These are phyloP conservation scores for Candida neerlandica DNA, from an alignment of 1,139 yeast genomes.

Conservation along the genomic window DNA sequence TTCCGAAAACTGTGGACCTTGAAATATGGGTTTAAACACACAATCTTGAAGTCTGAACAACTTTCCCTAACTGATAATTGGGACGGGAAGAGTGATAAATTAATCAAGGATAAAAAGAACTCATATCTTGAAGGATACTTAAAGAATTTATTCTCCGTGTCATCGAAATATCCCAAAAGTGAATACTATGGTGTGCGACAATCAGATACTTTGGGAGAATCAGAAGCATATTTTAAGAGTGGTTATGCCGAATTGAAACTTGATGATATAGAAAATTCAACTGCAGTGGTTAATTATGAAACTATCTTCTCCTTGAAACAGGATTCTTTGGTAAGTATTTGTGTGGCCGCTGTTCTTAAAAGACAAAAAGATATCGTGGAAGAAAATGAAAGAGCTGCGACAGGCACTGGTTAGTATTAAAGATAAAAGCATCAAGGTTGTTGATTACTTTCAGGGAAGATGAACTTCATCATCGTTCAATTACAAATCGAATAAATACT, in stretches of 20 bases:
- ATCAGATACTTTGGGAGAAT: slow-evolving; percentile 14
- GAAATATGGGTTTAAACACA: slow-evolving; percentile 16
- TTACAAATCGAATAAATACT: too few species aligned
- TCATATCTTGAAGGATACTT: slow-evolving; percentile 11
- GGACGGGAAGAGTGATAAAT: slow-evolving; percentile 16
- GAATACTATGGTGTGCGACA: slow-evolving; percentile 14
- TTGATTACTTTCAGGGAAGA: too few species aligned
- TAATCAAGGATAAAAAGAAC: slow-evolving; percentile 10
- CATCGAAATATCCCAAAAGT: slow-evolving; percentile 11
- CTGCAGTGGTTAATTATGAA: slow-evolving; percentile 13
- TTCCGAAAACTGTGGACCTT: slow-evolving; percentile 11
- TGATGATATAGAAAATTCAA: slow-evolving; percentile 10
- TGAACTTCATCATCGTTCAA: too few species aligned
- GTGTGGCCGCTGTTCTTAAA: slow-evolving; percentile 18
- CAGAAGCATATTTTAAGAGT: slow-evolving; percentile 10
- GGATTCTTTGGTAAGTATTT: slow-evolving; percentile 18
- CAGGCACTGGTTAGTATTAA: too few species aligned
- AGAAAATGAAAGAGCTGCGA: neutral
- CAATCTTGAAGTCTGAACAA: slow-evolving; percentile 9
- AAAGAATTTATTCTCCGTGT: slow-evolving; percentile 9
- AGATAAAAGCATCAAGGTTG: too few species aligned
- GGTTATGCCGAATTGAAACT: slow-evolving; percentile 16
- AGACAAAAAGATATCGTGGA: slow-evolving; percentile 21
- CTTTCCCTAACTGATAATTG: slow-evolving; percentile 16
- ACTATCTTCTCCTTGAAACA: slow-evolving; percentile 14